Evolutionary conservation across 371 early-diverging fungal genomes (phyloP).

Genomic region (Apophysomyces ossiformis): DNA sequence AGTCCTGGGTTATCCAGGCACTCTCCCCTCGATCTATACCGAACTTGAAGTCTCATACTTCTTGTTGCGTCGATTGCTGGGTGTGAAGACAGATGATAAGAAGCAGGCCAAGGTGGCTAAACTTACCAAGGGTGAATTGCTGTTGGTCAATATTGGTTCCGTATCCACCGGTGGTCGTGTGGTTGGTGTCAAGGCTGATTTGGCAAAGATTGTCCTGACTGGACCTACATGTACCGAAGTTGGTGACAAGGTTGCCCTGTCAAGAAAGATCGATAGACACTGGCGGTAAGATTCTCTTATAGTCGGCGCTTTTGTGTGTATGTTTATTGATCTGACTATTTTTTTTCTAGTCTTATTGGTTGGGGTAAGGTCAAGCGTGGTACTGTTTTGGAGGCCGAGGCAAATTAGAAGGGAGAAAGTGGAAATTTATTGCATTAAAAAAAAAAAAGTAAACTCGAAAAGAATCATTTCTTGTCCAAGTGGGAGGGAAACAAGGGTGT

Average conservation of each 20-base stretch:
- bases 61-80: slow-evolving; percentile 95
- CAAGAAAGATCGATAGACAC: slow-evolving; percentile 98
- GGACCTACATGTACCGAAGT: slow-evolving; percentile 98
- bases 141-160: slow-evolving; percentile 99
- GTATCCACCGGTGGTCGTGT: slow-evolving; percentile 99
- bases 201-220: slow-evolving; percentile 94
- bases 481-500: too few species aligned
- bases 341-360: slow-evolving; percentile 83
- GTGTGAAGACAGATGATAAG: slow-evolving; percentile 96
- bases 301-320: neutral
- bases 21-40: slow-evolving; percentile 95
- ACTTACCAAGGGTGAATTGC: slow-evolving; percentile 92
- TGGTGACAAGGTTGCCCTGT: slow-evolving; percentile 98
- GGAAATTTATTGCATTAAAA: neutral
- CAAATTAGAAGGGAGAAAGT: slow-evolving; percentile 41
- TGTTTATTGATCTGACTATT: neutral
- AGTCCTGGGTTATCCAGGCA: slow-evolving; percentile 97
- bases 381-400: slow-evolving; percentile 74
- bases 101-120: slow-evolving; percentile 96
- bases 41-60: slow-evolving; percentile 98
- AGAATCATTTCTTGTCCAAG: too few species aligned
- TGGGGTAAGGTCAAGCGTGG: slow-evolving; percentile 97
- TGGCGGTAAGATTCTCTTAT: slow-evolving; percentile 83
- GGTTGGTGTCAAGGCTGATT: slow-evolving; percentile 89
- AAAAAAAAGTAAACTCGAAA: neutral